Evolutionary conservation across 2,329 filamentous ascomycete species (phyloP).

Genomic region (Ophiostoma perfectum): DNA sequence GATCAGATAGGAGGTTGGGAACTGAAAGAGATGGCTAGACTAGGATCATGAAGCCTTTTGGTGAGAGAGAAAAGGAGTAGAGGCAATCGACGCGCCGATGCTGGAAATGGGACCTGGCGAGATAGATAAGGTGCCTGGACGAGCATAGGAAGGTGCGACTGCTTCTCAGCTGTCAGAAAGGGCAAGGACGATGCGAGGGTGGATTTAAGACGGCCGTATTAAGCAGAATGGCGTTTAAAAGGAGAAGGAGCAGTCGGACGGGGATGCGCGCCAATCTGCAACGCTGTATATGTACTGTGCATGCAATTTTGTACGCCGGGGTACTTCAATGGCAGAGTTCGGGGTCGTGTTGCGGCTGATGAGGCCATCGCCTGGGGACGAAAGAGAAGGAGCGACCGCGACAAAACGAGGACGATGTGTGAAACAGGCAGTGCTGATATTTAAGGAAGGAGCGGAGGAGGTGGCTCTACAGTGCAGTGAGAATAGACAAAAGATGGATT

Average conservation of each 20-base stretch:
- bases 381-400: background rate
- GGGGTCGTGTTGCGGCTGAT: background rate
- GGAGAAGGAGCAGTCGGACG: background rate
- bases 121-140: background rate
- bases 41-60: background rate
- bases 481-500: background rate
- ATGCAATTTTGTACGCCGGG: constrained; percentile 2
- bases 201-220: too few species aligned
- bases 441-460: background rate
- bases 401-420: background rate
- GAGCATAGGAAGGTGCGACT: background rate
- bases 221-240: background rate
- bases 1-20: constrained; percentile 7
- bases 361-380: background rate
- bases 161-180: constrained; percentile 9
- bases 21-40: background rate
- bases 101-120: background rate
- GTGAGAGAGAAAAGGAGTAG: background rate
- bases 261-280: background rate
- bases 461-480: background rate
- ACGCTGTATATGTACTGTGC: background rate
- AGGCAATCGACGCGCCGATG: background rate
- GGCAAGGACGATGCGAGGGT: constrained; percentile 11
- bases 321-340: background rate
- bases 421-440: background rate